phyloP scores from a whole-genome alignment of 495 filamentous ascomycete genomes.

The Penicillium desertorum region DNA sequence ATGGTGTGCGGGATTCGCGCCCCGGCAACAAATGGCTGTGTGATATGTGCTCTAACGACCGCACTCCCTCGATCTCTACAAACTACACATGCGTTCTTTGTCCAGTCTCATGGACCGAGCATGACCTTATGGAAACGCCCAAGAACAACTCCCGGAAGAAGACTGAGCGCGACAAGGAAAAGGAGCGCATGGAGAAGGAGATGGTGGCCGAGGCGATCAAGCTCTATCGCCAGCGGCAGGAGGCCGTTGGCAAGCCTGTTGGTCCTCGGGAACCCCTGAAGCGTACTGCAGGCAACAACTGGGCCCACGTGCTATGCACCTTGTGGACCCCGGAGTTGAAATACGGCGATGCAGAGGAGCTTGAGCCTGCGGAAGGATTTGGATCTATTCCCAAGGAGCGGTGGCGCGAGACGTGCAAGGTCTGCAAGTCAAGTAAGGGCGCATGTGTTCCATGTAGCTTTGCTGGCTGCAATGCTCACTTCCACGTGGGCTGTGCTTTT shows the following conservation, averaged over 20 bases:
- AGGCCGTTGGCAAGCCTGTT: constrained; percentile 73
- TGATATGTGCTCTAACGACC: constrained; percentile 93
- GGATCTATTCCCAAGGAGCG: constrained; percentile 66
- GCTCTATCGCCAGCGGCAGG: constrained; percentile 78
- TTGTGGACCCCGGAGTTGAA: constrained; percentile 90
- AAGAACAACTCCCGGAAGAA: constrained; percentile 90
- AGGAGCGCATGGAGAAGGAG: constrained; percentile 81
- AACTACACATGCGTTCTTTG: constrained; percentile 91
- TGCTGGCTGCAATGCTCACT: constrained; percentile 67
- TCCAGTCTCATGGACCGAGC: constrained; percentile 67
- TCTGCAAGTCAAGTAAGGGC: constrained; percentile 67
- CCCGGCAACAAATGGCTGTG: constrained; percentile 83
- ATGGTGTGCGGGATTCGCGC: constrained; percentile 73
- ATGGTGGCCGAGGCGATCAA: constrained; percentile 69
- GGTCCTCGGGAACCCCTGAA: constrained; percentile 91
- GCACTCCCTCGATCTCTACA: constrained; percentile 80
- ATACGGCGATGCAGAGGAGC: constrained; percentile 75
- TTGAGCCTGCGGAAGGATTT: constrained; percentile 87
- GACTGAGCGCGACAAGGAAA: constrained; percentile 85
- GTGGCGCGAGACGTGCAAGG: constrained; percentile 76
- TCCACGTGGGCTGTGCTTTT: constrained; percentile 89
- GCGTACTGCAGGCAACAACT: constrained; percentile 89
- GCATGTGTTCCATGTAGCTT: constrained; percentile 77
- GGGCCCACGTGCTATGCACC: constrained; percentile 95
- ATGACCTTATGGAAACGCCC: constrained; percentile 80